These are phyloP conservation scores for Teunomyces barrocoloradensis DNA, from an alignment of 805 yeast species.

Conservation along the genomic window DNA sequence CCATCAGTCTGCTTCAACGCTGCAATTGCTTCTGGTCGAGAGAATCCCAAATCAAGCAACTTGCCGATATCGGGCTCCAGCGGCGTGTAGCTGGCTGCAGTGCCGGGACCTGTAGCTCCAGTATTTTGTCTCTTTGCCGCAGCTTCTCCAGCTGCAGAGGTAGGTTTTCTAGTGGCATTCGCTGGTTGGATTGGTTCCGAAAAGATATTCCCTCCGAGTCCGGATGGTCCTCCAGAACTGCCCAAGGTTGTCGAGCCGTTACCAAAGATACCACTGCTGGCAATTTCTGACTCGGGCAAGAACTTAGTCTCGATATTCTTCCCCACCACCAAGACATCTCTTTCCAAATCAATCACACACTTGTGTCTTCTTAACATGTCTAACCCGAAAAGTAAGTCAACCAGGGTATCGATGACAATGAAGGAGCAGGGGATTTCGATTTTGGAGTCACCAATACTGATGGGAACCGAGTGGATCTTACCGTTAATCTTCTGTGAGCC, in stretches of 20 bases:
- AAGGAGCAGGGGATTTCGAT: conserved; percentile 42
- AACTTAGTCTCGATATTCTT: conserved; percentile 75
- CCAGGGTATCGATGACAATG: conserved; percentile 56
- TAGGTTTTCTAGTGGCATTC: conserved; percentile 10
- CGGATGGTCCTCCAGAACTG: conserved; percentile 9
- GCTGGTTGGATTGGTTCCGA: conserved; percentile 13
- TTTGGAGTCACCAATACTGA: conserved; percentile 61
- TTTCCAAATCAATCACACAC: conserved; percentile 72
- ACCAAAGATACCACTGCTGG: conserved; percentile 15
- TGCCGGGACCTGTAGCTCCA: background rate
- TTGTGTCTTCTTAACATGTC: conserved; percentile 89
- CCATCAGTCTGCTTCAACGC: conserved; percentile 72
- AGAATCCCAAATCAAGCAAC: conserved; percentile 69
- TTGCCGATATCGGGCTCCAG: conserved; percentile 24
- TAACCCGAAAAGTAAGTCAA: conserved; percentile 79
- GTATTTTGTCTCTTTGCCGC: conserved; percentile 1
- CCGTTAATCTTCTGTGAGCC: conserved; percentile 81
- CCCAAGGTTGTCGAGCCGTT: conserved; percentile 10
- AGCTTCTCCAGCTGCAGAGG: conserved; percentile 2
- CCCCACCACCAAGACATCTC: conserved; percentile 58
- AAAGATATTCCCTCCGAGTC: conserved; percentile 36
- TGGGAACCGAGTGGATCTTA: conserved; percentile 82
- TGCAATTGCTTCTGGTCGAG: conserved; percentile 55
- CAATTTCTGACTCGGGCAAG: conserved; percentile 71
- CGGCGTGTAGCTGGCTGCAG: conserved; percentile 8